Evolutionary conservation across 2,329 filamentous ascomycete species (phyloP), one percentile per base, ranked within the genome.

Genomic region (Apiospora malaysiana): DNA sequence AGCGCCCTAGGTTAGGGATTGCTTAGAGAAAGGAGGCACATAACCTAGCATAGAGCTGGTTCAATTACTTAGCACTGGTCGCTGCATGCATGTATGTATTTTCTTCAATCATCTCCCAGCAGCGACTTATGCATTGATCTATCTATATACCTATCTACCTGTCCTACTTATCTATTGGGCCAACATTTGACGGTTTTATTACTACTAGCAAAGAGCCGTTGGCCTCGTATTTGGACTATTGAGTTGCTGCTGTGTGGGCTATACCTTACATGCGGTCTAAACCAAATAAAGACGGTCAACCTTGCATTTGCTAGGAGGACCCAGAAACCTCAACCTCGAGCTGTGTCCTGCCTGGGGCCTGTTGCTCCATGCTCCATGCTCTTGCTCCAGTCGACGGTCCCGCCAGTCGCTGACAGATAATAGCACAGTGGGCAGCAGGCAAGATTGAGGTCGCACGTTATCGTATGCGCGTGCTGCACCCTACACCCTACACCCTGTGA

Each of bases 381-480:
- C 40, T 18, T 59, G 47, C 47, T 51, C n/a, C 47, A 56, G 14
- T 18, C 23, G 25, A 16, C 32, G 8, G 32, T 23, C 47, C 23
- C 21, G 18, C 56, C 51, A 21, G 25, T 37, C 51, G 37, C 25
- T 37, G 51, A 18, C 51, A 59, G 51, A 32, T 59, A 59, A 37
- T 63, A 63, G 56, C 56, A 63, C 56, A 63, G 56, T 63, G 56
- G 56, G 56, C 56, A n/a, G 32, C 56, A 40, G 56, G 56, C 18
- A 63, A 63, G 56, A 63, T n/a, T 63, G 56, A 40, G 21, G 40
- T 63, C 32, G 56, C 56, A 63, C 56, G 56, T 63, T 63, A 63
- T 63, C 56, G 56, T 63, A 63, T 63, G 56, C 56, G 56, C 21
- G 25, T n/a, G n/a, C n/a, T n/a, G n/a, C n/a, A n/a, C n/a, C n/a